Evolutionary conservation across 2,329 filamentous ascomycete species (phyloP).

Genomic region (Ophiostoma montium): DNA sequence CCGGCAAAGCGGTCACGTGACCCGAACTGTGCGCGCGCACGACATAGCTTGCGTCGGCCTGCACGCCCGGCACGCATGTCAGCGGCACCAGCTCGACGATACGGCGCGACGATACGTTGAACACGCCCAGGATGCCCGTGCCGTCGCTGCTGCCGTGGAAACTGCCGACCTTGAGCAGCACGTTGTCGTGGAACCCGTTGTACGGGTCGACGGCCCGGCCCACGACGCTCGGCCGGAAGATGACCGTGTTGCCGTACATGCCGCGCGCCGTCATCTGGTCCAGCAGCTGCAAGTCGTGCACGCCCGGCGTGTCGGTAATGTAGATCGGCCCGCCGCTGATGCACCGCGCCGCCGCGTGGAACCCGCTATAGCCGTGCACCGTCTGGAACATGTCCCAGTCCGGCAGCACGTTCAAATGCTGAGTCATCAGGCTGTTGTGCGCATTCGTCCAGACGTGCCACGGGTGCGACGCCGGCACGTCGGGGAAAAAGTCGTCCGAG

Average conservation of each 20-base stretch:
- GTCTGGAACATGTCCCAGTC: conserved; percentile 68
- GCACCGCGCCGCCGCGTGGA: conserved; percentile 82
- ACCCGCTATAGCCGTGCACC: conserved; percentile 53
- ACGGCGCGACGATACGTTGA: conserved; percentile 57
- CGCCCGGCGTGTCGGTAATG: conserved; percentile 77
- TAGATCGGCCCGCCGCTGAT: conserved; percentile 87
- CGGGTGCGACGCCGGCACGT: conserved; percentile 64
- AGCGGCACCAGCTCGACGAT: conserved; percentile 57
- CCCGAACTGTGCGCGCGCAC: conserved; percentile 59
- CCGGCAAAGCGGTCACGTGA: conserved; percentile 41
- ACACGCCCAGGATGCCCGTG: conserved; percentile 65
- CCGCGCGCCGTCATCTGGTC: conserved; percentile 68
- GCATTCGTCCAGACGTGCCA: conserved; percentile 97
- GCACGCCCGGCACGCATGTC: conserved; percentile 57
- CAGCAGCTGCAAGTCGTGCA: conserved; percentile 65
- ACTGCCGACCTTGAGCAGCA: conserved; percentile 62
- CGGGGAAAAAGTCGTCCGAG: conserved; percentile 84
- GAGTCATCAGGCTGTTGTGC: conserved; percentile 70
- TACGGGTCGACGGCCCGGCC: conserved; percentile 65
- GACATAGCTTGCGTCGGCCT: conserved; percentile 43
- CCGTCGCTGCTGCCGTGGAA: conserved; percentile 55
- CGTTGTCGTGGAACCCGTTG: conserved; percentile 56
- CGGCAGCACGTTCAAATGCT: conserved; percentile 73
- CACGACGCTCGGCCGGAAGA: conserved; percentile 62
- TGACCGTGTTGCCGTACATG: conserved; percentile 56